Evolutionary conservation across 2,329 filamentous ascomycete species (phyloP), one percentile per base, ranked within the genome.

Genomic region (Fusarium sp.): DNA sequence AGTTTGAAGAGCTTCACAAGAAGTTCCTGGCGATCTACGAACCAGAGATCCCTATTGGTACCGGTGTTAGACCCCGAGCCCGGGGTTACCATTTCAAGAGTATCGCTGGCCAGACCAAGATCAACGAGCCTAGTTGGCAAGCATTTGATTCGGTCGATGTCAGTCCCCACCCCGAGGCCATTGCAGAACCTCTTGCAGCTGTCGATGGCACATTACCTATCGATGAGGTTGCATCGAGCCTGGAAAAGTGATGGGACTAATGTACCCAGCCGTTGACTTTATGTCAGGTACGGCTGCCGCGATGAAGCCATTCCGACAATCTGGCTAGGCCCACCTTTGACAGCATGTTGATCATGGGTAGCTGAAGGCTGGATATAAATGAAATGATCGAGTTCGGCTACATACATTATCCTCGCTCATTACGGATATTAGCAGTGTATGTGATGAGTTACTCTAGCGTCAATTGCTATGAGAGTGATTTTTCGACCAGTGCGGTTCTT

Each of bases 31-130:
- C 73, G 9, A 75, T 76, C 5, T 98, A 97, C 75, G 91, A 92
- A 69, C 76, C 87, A 0, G 84, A 89, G 14, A 76, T 98, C 30
- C 95, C 95, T 0, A 82, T 85, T 43, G 90, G 90, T 37, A 93
- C 88, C 0, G 95, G 94, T 0, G 83, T 90, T 72, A 89, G 94
- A 11, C 96, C 96, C 11, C 86, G 93, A 77, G 84, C 92, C 35
- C 85, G 94, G 73, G 94, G 94, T 2, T 96, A 97, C 73, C 92
- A 96, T 75, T 92, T 90, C 77, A 93, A 92, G 78, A 87, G 88
- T 50, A 86, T 89, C 47, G 89, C 87, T 0, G 85, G 86, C 9
- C 86, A 89, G 48, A 84, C 87, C 27, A 91, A 85, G 77, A 90
- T 89, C 71, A 94, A 94, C 76, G 84, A 86, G 37, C 84, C 88